A percentile compares a stretch with the other conserved stretches of the same genome.
Conservation (phyloP, 2,329 filamentous ascomycete genomes). For the Fusarium mangiferae region DNA sequence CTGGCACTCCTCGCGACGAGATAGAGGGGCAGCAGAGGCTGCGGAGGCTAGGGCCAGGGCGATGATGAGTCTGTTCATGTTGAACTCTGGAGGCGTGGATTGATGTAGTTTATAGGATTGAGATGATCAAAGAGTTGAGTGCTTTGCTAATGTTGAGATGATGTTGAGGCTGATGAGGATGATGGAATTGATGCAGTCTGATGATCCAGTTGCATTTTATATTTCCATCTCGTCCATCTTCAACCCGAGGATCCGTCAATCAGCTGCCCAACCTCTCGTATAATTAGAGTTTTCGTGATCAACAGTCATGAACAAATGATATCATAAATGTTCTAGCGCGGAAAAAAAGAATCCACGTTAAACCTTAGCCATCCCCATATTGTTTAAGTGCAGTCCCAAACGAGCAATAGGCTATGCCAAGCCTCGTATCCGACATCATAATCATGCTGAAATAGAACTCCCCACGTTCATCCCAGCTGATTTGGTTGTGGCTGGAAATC, state of each 20-base stretch:
- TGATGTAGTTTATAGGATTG: background rate
- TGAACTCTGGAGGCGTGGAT: background rate
- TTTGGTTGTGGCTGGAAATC: background rate
- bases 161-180: background rate
- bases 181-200: background rate
- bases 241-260: fast-evolving
- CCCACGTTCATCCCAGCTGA: background rate
- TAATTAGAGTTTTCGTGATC: background rate
- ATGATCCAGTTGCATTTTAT: background rate
- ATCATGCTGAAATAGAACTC: background rate
- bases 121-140: too few relatives aligned
- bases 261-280: background rate
- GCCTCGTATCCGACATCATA: background rate
- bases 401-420: background rate
- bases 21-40: background rate
- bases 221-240: background rate
- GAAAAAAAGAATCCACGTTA: background rate
- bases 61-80: background rate
- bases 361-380: background rate
- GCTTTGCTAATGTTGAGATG: too few relatives aligned
- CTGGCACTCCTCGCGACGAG: background rate
- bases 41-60: background rate
- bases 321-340: background rate
- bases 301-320: background rate
- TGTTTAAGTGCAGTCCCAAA: background rate